Percentiles rank a stretch among this genome's conserved stretches.
phyloP scores from a whole-genome alignment of 306 rosid genomes.

The Mimosa bimucronata region DNA sequence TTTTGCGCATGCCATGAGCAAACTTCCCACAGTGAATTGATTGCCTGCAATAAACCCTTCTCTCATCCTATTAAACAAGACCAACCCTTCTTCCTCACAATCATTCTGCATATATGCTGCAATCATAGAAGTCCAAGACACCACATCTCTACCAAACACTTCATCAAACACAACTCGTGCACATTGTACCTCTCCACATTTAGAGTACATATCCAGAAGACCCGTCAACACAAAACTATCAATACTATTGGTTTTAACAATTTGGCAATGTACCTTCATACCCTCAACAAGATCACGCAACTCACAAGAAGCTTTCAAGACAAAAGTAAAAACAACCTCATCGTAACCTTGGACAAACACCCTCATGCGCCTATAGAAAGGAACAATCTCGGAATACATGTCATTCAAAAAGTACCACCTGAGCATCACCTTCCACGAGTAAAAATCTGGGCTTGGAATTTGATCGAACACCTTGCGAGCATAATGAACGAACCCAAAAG shows the following conservation, averaged over 20 bases:
- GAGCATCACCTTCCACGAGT: constrained; percentile 68
- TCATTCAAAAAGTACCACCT: constrained; percentile 72
- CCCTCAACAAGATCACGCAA: constrained; percentile 51
- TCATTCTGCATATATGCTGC: constrained; percentile 75
- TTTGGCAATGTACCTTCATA: constrained; percentile 57
- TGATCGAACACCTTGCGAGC: constrained; percentile 74
- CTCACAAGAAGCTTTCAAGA: constrained; percentile 62
- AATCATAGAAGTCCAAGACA: constrained; percentile 82
- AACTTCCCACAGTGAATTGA: constrained; percentile 58
- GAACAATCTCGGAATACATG: constrained; percentile 45
- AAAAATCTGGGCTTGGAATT: constrained; percentile 53
- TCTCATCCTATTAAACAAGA: constrained; percentile 66
- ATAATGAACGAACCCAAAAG: constrained; percentile 50
- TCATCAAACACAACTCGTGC: constrained; percentile 58
- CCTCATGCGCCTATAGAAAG: constrained; percentile 48
- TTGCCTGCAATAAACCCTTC: constrained; percentile 63
- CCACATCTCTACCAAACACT: constrained; percentile 53
- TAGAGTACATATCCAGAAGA: constrained; percentile 62
- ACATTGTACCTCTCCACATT: constrained; percentile 45
- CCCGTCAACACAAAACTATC: constrained; percentile 59
- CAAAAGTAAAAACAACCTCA: constrained; percentile 54
- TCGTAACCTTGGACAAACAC: constrained; percentile 44
- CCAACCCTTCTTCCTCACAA: constrained; percentile 58
- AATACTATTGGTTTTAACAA: constrained; percentile 50
- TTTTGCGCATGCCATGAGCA: constrained; percentile 59